Evolutionary conservation across 169 alveolate species (phyloP).

Genomic region (Plasmodium ovale): DNA sequence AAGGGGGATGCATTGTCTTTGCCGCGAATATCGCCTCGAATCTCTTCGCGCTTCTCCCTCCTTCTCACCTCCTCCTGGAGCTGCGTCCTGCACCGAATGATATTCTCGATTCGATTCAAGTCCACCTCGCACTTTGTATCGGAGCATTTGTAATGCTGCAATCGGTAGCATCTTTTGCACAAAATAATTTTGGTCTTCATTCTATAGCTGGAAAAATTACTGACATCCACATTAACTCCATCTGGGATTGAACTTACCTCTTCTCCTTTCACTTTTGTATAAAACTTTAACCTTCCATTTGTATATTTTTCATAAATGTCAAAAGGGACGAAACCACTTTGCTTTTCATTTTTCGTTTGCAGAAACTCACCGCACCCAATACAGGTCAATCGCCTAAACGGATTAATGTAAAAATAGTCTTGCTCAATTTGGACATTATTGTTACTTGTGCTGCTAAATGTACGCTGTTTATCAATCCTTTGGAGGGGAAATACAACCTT

Average conservation of each 20-base stretch:
- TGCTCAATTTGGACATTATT: constrained; percentile 32
- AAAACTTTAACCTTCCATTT: constrained; percentile 77
- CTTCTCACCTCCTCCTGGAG: constrained; percentile 32
- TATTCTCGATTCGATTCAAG: constrained; percentile 63
- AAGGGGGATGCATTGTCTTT: not conserved
- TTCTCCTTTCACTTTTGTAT: constrained; percentile 82
- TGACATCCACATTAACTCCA: constrained; percentile 83
- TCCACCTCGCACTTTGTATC: constrained; percentile 67
- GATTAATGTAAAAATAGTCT: constrained; percentile 68
- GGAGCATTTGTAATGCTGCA: constrained; percentile 78
- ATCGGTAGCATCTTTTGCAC: constrained; percentile 83
- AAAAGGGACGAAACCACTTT: constrained; percentile 82
- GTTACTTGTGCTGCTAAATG: constrained; percentile 1
- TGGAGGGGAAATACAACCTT: not conserved
- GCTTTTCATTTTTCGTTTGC: constrained; percentile 79
- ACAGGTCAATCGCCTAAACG: constrained; percentile 59
- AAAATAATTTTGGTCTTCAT: constrained; percentile 80
- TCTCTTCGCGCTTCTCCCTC: not conserved
- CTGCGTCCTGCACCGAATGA: constrained; percentile 43
- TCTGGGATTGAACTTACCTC: constrained; percentile 84
- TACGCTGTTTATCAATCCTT: not conserved
- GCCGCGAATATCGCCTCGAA: not conserved
- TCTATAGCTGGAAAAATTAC: constrained; percentile 76
- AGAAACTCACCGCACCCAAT: constrained; percentile 86
- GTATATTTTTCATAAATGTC: constrained; percentile 73